Conservation (phyloP, 352 stramenopile genomes). For the Bremia lactucae region DNA sequence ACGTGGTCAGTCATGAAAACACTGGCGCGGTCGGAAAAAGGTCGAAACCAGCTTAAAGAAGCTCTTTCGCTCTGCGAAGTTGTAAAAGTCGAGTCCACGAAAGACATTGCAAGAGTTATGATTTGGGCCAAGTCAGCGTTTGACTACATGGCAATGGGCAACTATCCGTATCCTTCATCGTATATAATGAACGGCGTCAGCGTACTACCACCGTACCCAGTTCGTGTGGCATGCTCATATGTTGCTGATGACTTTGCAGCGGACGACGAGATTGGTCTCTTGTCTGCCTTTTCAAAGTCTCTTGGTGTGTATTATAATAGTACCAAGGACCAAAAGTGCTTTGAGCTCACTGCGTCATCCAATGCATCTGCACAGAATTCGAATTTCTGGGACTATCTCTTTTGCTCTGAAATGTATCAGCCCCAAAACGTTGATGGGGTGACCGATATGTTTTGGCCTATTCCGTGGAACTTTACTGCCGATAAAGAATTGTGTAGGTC, state of each 20-base stretch:
- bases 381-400: slow-evolving; percentile 76
- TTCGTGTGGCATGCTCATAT: slow-evolving; percentile 77
- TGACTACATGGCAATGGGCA: slow-evolving; percentile 92
- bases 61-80: slow-evolving; percentile 45
- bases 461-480: slow-evolving; percentile 49
- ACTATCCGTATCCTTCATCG: slow-evolving; percentile 92
- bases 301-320: slow-evolving; percentile 76
- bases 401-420: slow-evolving; percentile 72
- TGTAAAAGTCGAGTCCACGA: slow-evolving; percentile 26
- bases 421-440: slow-evolving; percentile 49
- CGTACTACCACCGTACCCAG: slow-evolving; percentile 84
- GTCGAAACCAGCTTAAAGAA: slow-evolving; percentile 29
- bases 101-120: slow-evolving; percentile 45
- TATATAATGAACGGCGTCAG: slow-evolving; percentile 88
- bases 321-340: slow-evolving; percentile 47
- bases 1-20: slow-evolving; percentile 50
- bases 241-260: slow-evolving; percentile 32
- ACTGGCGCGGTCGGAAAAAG: slow-evolving; percentile 33
- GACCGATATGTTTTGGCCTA: slow-evolving; percentile 82
- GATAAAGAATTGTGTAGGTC: slow-evolving; percentile 52
- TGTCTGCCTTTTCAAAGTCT: slow-evolving; percentile 40
- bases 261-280: slow-evolving; percentile 23
- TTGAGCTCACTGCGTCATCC: slow-evolving; percentile 30
- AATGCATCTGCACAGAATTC: slow-evolving; percentile 43
- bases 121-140: slow-evolving; percentile 71